phyloP scores from a whole-genome alignment of 1,139 yeast species.

The Saccharomycopsis crataegensis region DNA sequence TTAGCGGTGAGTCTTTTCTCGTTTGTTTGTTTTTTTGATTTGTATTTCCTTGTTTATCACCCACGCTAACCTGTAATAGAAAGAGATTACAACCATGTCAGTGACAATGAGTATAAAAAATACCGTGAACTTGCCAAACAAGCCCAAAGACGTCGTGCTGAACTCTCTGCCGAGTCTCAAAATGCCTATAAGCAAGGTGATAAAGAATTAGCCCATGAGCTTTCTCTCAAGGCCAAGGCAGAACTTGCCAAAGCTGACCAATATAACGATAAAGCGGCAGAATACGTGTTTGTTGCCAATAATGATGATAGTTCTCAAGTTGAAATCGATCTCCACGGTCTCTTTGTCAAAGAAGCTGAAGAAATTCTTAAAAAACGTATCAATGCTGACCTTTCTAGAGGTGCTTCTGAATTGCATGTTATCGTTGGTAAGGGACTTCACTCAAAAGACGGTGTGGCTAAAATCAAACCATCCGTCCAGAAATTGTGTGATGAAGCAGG shows the following conservation, averaged over 20 bases:
- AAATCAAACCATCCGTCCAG: slow-evolving; percentile 84
- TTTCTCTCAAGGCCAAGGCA: slow-evolving; percentile 62
- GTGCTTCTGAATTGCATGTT: slow-evolving; percentile 37
- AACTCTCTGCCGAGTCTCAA: slow-evolving; percentile 63
- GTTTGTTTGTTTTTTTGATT: not conserved
- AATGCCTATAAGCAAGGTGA: slow-evolving; percentile 70
- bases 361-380: slow-evolving; percentile 69
- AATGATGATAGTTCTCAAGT: slow-evolving; percentile 76
- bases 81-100: slow-evolving; percentile 66
- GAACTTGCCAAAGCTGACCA: slow-evolving; percentile 56
- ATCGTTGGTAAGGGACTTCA: slow-evolving; percentile 96
- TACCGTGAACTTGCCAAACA: slow-evolving; percentile 64
- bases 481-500: slow-evolving; percentile 61
- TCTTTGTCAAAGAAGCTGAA: slow-evolving; percentile 83
- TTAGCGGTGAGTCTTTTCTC: not conserved
- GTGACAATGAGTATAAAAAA: slow-evolving; percentile 55
- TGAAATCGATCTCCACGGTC: slow-evolving; percentile 91
- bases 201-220: slow-evolving; percentile 60
- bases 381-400: slow-evolving; percentile 30
- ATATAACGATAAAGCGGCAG: slow-evolving; percentile 77
- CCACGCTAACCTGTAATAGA: slow-evolving; percentile 22
- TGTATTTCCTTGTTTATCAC: not conserved
- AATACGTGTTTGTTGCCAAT: slow-evolving; percentile 80
- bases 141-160: slow-evolving; percentile 50
- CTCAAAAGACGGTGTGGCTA: slow-evolving; percentile 74